These are phyloP conservation scores for Jamesozyma hellenica DNA, from an alignment of 805 yeast species.

Conservation along the genomic window DNA sequence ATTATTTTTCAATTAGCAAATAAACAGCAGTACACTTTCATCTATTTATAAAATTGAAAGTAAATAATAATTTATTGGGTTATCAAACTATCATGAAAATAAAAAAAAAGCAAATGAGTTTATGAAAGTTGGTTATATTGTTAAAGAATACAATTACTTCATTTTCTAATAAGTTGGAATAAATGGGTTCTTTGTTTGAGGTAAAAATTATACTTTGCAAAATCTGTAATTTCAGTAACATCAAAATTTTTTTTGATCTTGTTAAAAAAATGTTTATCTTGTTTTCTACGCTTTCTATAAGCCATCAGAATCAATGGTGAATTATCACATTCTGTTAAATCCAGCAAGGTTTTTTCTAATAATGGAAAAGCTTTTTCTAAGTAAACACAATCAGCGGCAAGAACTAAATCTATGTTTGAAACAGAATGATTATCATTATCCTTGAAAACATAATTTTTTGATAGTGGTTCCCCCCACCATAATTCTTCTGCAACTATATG, in stretches of 20 bases:
- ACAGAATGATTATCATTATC: constrained; percentile 18
- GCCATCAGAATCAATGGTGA: constrained; percentile 41
- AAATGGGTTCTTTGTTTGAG: constrained; percentile 34
- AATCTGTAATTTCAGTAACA: constrained; percentile 26
- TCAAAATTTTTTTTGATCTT: constrained; percentile 28
- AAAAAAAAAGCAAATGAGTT: too few relatives aligned
- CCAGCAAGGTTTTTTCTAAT: constrained; percentile 39
- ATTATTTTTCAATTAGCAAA: too few relatives aligned
- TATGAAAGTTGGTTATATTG: too few relatives aligned
- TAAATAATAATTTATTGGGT: too few relatives aligned
- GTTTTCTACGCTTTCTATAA: constrained; percentile 45
- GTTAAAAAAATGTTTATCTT: constrained; percentile 27
- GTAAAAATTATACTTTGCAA: constrained; percentile 29
- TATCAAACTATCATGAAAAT: too few relatives aligned
- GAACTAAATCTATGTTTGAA: constrained; percentile 34
- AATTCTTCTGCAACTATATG: constrained; percentile 35
- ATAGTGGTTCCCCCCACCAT: constrained; percentile 33
- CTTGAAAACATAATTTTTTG: background rate
- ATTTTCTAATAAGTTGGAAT: constrained; percentile 29
- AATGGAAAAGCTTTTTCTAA: constrained; percentile 45
- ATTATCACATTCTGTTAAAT: constrained; percentile 29
- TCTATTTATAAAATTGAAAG: too few relatives aligned
- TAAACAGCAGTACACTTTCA: too few relatives aligned
- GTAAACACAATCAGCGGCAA: constrained; percentile 56
- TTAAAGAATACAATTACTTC: too few relatives aligned